phyloP scores from a whole-genome alignment of 306 rosid genomes.

The Luffa aegyptiaca region DNA sequence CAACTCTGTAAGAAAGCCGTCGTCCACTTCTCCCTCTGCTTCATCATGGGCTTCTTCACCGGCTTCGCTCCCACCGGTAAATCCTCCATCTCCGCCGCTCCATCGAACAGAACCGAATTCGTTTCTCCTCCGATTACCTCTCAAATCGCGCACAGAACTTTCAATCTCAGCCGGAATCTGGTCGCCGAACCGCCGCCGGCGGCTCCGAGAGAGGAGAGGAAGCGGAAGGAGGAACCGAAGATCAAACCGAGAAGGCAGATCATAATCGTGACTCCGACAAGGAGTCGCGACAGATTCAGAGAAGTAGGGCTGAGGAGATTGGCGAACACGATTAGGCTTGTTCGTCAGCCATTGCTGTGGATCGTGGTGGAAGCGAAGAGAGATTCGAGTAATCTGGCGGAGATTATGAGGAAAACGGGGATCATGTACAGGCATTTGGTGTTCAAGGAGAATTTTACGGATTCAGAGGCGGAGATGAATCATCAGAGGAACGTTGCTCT shows the following conservation, averaged over 20 bases:
- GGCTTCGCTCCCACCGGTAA: conserved; percentile 86
- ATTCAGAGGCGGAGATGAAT: conserved; percentile 67
- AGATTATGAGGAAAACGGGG: conserved; percentile 62
- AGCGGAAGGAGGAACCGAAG: neutral
- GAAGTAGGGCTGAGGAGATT: conserved; percentile 55
- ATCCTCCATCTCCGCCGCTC: conserved; percentile 18
- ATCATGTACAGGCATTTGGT: conserved; percentile 88
- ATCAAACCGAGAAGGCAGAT: conserved; percentile 36
- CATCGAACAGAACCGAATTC: neutral
- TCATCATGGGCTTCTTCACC: conserved; percentile 80
- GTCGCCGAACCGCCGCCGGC: conserved; percentile 17
- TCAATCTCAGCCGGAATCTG: conserved; percentile 19
- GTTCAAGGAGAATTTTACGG: conserved; percentile 58
- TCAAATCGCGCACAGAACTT: neutral
- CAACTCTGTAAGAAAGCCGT: conserved; percentile 82
- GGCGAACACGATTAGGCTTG: conserved; percentile 58
- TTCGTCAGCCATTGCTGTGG: conserved; percentile 80
- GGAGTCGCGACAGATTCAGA: conserved; percentile 35
- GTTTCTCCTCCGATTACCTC: neutral
- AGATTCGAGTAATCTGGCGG: conserved; percentile 34
- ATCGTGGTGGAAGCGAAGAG: conserved; percentile 58
- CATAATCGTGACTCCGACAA: conserved; percentile 76
- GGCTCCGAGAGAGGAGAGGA: neutral
- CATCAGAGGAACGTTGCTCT: conserved; percentile 80
- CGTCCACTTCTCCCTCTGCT: conserved; percentile 73